Conservation (phyloP, 495 filamentous ascomycete species). For the Aspergillus nanangensis region DNA sequence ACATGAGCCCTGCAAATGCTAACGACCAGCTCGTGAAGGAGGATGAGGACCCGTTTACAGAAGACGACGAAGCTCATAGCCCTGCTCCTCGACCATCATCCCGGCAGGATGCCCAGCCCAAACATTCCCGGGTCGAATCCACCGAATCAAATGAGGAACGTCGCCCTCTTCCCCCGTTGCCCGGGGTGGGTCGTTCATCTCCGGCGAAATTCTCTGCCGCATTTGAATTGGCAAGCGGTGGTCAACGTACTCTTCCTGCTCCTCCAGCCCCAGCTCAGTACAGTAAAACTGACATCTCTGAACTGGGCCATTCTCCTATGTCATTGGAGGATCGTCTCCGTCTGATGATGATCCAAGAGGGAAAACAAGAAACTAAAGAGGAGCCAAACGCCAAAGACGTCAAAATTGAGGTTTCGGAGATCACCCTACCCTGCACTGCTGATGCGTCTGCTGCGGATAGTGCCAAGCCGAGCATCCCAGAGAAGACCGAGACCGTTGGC, state of each 20-base stretch:
- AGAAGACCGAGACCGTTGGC: slow-evolving; percentile 14
- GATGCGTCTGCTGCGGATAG: too few species aligned
- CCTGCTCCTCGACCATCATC: slow-evolving; percentile 42
- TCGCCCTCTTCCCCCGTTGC: slow-evolving; percentile 71
- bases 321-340: slow-evolving; percentile 75
- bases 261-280: slow-evolving; percentile 58
- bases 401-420: background rate
- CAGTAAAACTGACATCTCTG: slow-evolving; percentile 67
- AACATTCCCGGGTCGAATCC: slow-evolving; percentile 56
- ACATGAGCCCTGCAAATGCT: slow-evolving; percentile 60
- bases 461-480: background rate
- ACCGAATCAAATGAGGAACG: slow-evolving; percentile 67
- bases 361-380: slow-evolving; percentile 38
- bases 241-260: slow-evolving; percentile 59
- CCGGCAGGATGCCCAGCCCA: slow-evolving; percentile 22
- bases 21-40: slow-evolving; percentile 47
- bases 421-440: too few species aligned
- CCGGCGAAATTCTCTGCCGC: slow-evolving; percentile 52
- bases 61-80: slow-evolving; percentile 57
- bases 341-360: slow-evolving; percentile 71
- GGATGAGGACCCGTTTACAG: slow-evolving; percentile 67
- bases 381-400: slow-evolving; percentile 2
- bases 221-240: slow-evolving; percentile 57
- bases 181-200: slow-evolving; percentile 45
- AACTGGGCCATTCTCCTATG: slow-evolving; percentile 64